Percentiles rank a stretch among this genome's conserved stretches.
Conservation (phyloP, 2,329 filamentous ascomycete genomes). For the Trichoderma gracile region DNA sequence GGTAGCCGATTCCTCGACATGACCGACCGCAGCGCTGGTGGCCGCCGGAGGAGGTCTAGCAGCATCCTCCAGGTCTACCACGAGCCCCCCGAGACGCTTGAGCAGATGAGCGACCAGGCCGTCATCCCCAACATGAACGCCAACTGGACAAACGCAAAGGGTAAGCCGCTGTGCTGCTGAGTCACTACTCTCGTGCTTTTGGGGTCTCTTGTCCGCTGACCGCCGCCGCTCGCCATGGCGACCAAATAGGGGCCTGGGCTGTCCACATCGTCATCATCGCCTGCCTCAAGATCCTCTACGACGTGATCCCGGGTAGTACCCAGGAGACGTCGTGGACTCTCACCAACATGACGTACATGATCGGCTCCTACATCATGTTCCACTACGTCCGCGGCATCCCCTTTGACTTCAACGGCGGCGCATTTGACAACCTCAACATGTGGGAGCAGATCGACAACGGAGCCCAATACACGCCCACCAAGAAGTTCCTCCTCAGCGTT, state of each 20-base stretch:
- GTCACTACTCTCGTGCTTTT: background rate
- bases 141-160: conserved; percentile 99
- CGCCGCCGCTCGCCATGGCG: background rate
- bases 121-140: conserved; percentile 94
- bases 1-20: conserved; percentile 62
- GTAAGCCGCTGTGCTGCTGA: conserved; percentile 50
- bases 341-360: conserved; percentile 99
- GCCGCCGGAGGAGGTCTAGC: conserved; percentile 89
- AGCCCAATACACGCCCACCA: conserved; percentile 96
- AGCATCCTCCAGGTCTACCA: conserved; percentile 92
- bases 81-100: conserved; percentile 92
- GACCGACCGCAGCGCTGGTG: conserved; percentile 63
- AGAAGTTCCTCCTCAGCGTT: conserved; percentile 95
- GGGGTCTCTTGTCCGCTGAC: background rate
- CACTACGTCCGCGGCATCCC: conserved; percentile 97
- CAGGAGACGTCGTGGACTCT: conserved; percentile 99
- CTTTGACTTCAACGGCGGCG: conserved; percentile 97
- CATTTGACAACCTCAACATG: conserved; percentile 99
- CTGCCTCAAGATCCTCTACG: conserved; percentile 92
- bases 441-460: conserved; percentile 99
- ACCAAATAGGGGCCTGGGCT: conserved; percentile 80
- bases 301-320: conserved; percentile 92
- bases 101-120: conserved; percentile 96
- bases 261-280: conserved; percentile 94
- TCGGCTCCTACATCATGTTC: conserved; percentile 98